Percentiles rank a stretch among this genome's conserved stretches.
phyloP scores from a whole-genome alignment of 75 land plant genomes.

The Cupressus sempervirens region DNA sequence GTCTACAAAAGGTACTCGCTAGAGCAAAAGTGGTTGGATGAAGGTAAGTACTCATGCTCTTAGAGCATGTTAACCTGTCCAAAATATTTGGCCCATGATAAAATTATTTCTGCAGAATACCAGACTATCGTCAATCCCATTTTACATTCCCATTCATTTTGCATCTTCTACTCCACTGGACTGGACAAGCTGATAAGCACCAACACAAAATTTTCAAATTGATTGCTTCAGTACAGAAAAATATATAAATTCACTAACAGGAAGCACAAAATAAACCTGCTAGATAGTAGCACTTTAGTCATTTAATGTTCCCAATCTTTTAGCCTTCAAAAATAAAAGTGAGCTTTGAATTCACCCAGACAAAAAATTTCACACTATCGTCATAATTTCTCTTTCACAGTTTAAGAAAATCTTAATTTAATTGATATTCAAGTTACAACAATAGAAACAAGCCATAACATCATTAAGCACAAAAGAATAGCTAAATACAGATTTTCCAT shows the following conservation, averaged over 20 bases:
- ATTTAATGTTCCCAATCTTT: background rate
- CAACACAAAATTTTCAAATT: background rate
- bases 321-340: background rate
- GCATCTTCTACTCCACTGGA: background rate
- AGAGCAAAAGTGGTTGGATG: background rate
- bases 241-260: background rate
- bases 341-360: background rate
- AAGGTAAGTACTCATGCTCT: background rate
- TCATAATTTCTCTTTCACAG: background rate
- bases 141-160: background rate
- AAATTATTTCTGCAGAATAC: background rate
- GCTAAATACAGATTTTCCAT: background rate
- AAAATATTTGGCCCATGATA: background rate
- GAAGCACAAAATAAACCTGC: background rate
- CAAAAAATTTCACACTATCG: background rate
- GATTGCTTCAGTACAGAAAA: background rate
- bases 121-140: background rate
- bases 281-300: background rate
- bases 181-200: background rate
- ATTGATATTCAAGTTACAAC: background rate
- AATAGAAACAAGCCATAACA: background rate
- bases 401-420: background rate
- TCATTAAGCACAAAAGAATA: background rate
- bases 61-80: background rate
- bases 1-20: background rate